Evolutionary conservation across 495 filamentous ascomycete genomes (phyloP).

Genomic region (Trichoderma orchidacearum): DNA sequence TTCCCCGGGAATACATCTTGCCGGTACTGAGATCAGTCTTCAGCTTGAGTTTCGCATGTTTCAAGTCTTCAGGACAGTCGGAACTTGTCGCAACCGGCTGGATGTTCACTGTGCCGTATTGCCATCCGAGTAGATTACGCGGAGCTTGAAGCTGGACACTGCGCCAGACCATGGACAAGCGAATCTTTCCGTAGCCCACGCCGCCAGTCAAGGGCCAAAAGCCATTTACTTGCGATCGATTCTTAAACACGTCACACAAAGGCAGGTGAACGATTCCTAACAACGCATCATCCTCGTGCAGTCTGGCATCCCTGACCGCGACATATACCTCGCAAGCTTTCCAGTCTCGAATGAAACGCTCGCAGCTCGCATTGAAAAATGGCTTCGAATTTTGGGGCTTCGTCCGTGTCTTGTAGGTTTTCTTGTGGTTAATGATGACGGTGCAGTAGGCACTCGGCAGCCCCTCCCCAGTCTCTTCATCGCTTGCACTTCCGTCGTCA

Average conservation of each 20-base stretch:
- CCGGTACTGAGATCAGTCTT: constrained; percentile 34
- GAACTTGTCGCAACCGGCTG: constrained; percentile 15
- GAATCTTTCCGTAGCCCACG: constrained; percentile 52
- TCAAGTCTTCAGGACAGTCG: constrained; percentile 27
- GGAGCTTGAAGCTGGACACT: constrained; percentile 46
- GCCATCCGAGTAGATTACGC: constrained; percentile 43
- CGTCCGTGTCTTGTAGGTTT: constrained; percentile 55
- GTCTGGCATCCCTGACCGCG: constrained; percentile 47
- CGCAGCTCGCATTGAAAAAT: constrained; percentile 68
- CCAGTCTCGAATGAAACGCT: constrained; percentile 58
- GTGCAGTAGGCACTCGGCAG: constrained; percentile 56
- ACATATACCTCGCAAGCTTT: constrained; percentile 48
- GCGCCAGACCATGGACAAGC: constrained; percentile 56
- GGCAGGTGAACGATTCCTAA: constrained; percentile 55
- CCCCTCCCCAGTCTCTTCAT: constrained; percentile 44
- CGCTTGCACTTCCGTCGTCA: constrained; percentile 9
- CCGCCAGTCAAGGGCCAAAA: constrained; percentile 48
- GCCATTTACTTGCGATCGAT: constrained; percentile 45
- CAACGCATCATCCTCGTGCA: constrained; percentile 52
- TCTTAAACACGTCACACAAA: constrained; percentile 38
- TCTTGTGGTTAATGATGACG: constrained; percentile 56
- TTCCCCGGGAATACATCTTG: constrained; percentile 35
- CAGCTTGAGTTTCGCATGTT: constrained; percentile 37
- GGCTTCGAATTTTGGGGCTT: constrained; percentile 67
- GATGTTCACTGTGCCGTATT: constrained; percentile 53